Conservation (phyloP, 768 basidiomycete genomes). For the Candolleomyces eurysporus region DNA sequence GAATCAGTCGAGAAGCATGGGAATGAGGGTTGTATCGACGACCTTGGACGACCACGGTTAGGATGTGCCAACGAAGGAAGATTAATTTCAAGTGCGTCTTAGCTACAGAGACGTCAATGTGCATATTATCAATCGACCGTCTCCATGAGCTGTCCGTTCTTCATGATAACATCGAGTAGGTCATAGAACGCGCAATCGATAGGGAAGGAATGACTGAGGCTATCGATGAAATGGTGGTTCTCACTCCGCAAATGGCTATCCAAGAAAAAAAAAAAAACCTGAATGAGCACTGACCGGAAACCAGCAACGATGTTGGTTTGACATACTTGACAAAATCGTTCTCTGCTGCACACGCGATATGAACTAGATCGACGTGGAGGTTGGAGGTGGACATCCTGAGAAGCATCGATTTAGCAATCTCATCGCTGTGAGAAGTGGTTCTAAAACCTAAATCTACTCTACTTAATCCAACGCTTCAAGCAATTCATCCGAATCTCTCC, state of each 20-base stretch:
- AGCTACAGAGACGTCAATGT: slow-evolving; percentile 63
- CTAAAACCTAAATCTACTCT: no score
- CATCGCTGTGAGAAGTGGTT: no score
- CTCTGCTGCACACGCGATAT: slow-evolving; percentile 67
- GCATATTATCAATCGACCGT: slow-evolving; percentile 49
- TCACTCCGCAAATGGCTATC: slow-evolving; percentile 87
- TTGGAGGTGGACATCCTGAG: slow-evolving; percentile 81
- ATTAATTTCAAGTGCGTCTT: neutral
- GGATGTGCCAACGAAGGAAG: slow-evolving; percentile 78
- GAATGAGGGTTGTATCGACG: slow-evolving; percentile 38
- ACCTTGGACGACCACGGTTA: slow-evolving; percentile 78
- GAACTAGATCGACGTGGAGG: slow-evolving; percentile 64
- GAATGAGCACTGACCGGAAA: no score
- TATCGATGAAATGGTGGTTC: slow-evolving; percentile 88
- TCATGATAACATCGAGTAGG: slow-evolving; percentile 39
- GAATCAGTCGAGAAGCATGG: neutral
- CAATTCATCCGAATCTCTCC: no score
- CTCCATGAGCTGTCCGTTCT: slow-evolving; percentile 87
- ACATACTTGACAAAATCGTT: slow-evolving; percentile 67
- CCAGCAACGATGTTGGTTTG: no score
- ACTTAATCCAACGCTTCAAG: no score
- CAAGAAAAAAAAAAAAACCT: neutral
- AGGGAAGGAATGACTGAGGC: slow-evolving; percentile 36
- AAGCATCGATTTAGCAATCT: no score
- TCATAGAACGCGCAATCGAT: neutral